Base-by-base conservation (phyloP, 129 eudicot genomes). In the Flaveria brownii region DNA sequence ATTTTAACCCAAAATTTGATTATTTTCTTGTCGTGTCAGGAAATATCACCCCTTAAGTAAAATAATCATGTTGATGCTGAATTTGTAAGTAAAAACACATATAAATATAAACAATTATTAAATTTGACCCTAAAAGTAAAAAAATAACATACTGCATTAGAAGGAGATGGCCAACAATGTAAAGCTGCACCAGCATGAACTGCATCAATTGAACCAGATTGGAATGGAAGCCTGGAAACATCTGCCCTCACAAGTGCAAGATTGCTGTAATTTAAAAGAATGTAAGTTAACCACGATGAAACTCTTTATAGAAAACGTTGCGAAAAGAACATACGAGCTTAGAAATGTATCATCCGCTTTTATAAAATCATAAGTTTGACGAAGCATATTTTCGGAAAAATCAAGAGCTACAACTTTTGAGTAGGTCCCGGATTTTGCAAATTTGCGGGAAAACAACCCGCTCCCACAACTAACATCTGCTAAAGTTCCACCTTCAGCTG, bases 131-230 rank as follows among this genome's bases (percentile, higher is more conserved):
- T 6, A 12, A 79, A 72, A 65, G 74, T 42, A 26, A 83, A 72
- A n/a, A 46, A 68, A 43, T 49, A 74, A 70, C 91, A 78, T 81
- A 95, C 99, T 6, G 99, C 99, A 82, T 91, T 95, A 14, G 99
- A 91, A 45, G 97, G 99, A 72, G 99, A 95, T 26, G 99, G 97
- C 99, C 99, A 95, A 82, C 99, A 95, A 77, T 95, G 99, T 78
- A 95, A 87, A 71, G 97, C 99, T 47, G 97, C 99, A 85, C 99
- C 97, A 51, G 99, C 99, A 84, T 95, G 99, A 80, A 95, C 90
- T 16, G 96, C 97, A 80, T 91, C 99, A 54, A 95, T 60, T 47
- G 99, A 94, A 77, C 93, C 96, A 14, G 99, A 95, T 4, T 91
- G 45, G 49, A 95, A 91, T 56, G 97, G 99, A 64, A 95, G 96